These are phyloP conservation scores for Pseudogymnoascus sp. DNA, from an alignment of 2,329 filamentous ascomycete genomes.

Conservation along the genomic window DNA sequence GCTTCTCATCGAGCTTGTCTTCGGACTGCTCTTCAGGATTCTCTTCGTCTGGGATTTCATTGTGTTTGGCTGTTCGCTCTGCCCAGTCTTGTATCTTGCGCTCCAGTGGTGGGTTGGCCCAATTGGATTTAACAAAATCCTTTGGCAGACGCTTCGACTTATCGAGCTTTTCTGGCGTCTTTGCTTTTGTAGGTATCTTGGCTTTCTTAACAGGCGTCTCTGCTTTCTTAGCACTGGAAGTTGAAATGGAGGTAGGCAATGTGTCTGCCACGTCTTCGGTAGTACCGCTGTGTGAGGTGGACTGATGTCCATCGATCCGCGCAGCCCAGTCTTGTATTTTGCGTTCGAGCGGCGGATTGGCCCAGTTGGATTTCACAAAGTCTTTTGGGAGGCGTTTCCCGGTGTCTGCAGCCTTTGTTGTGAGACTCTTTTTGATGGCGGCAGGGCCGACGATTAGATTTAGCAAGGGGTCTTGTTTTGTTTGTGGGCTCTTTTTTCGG, in stretches of 20 bases:
- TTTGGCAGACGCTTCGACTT: constrained; percentile 46
- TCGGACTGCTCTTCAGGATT: not conserved
- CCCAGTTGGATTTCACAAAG: constrained; percentile 48
- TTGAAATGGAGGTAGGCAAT: not conserved
- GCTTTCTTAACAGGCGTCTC: constrained; percentile 16
- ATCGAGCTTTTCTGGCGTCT: constrained; percentile 42
- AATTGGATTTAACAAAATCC: constrained; percentile 49
- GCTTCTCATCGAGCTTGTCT: not conserved
- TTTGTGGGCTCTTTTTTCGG: constrained; percentile 23
- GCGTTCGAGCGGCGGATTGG: constrained; percentile 50
- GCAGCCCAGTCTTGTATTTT: constrained; percentile 58
- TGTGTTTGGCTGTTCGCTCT: constrained; percentile 20
- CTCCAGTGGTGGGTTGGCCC: constrained; percentile 49
- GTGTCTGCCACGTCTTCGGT: not conserved
- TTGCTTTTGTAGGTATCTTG: constrained; percentile 37
- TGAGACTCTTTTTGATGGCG: not conserved
- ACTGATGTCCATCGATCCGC: constrained; percentile 17
- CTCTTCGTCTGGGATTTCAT: not conserved
- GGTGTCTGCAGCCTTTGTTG: not conserved
- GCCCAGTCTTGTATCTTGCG: constrained; percentile 60
- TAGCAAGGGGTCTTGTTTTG: constrained; percentile 2
- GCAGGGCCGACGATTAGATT: not conserved
- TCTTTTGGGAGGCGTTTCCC: not conserved
- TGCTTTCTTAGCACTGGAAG: not conserved
- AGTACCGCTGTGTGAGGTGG: not conserved